Base-by-base conservation (phyloP, 495 filamentous ascomycete species). In the Chaetomidium leptoderma region DNA sequence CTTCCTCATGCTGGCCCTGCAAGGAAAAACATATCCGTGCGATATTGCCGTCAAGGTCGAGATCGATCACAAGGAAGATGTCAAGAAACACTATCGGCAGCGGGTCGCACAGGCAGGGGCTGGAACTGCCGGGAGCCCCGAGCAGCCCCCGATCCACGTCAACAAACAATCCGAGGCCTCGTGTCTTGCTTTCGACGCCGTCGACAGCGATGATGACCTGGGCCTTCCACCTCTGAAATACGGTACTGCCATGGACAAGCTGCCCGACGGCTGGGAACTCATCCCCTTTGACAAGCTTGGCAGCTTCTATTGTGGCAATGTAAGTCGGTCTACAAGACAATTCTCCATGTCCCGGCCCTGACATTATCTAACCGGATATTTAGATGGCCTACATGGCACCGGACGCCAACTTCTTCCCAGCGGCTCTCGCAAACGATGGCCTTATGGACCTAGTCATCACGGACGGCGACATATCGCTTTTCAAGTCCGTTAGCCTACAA, bases 251-350 rank as follows among this genome's bases (percentile, higher is more conserved):
- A 79, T 81, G 47, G 88, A 92, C 60, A 78, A 86, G 8, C 67
- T 97, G 2, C 91, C 91, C 0, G 71, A 79, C 9, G 86, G 82
- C 33, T 96, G 91, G 88, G 78, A 86, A 50, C 72, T 86, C 21
- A 70, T 87, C 11, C 82, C 88, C 6, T 78, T 85, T 49, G 84
- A 90, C 55, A 88, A 83, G 17, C 74, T 98, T 37, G 91, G 92
- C 7, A 97, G 89, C 67, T 97, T 98, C 74, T 97, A 93, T 70
- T 86, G 86, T 9, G 93, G 93, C 50, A 98, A 96, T 65, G 82
- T 82, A 66, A 65, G 73, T 67, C 49, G 35, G 30, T 24, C 21
- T 10, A 21, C 24, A n/a, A 36, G 3, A 2, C 7, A 4, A 26
- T 50, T 14, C 6, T 33, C 46, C 14, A 5, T 24, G 6, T 17